Evolutionary conservation across 1,284 basidiomycete genomes (phyloP).

Genomic region (Hemileia vastatrix): DNA sequence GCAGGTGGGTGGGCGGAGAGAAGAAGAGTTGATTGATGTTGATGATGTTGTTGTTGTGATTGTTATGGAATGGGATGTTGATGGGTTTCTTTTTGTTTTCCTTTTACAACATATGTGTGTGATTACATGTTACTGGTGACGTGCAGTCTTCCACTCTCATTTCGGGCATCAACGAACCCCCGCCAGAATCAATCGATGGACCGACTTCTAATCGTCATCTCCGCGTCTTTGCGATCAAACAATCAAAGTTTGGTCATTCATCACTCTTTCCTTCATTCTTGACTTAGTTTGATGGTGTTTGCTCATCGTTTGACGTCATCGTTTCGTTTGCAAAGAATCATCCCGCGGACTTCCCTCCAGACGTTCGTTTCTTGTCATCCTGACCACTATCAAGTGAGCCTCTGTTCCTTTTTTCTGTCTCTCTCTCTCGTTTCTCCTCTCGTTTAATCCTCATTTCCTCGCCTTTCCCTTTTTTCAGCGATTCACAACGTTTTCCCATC

Average conservation of each 20-base stretch:
- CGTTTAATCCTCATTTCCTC: too few relatives aligned
- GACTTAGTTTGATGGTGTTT: too few relatives aligned
- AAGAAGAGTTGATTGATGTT: too few relatives aligned
- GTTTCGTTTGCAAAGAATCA: too few relatives aligned
- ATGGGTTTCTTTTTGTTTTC: neutral
- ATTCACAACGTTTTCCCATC: too few relatives aligned
- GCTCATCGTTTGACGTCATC: too few relatives aligned
- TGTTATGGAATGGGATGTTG: too few relatives aligned
- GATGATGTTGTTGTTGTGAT: too few relatives aligned
- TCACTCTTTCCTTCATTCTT: neutral
- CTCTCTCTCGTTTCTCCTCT: too few relatives aligned
- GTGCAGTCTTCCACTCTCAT: conserved; percentile 4
- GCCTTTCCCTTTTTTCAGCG: too few relatives aligned
- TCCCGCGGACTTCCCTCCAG: too few relatives aligned
- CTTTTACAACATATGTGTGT: neutral
- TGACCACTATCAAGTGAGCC: conserved; percentile 4
- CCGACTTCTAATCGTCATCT: conserved; percentile 12
- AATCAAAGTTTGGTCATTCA: conserved; percentile 1
- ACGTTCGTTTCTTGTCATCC: conserved; percentile 49
- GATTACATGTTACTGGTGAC: neutral
- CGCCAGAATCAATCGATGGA: neutral
- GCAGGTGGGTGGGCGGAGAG: neutral
- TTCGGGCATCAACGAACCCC: conserved; percentile 15
- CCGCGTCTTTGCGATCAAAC: conserved; percentile 5
- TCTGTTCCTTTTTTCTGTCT: too few relatives aligned